Evolutionary conservation across 2,329 filamentous ascomycete species (phyloP).

Genomic region (Pseudofabraea citricarpa): DNA sequence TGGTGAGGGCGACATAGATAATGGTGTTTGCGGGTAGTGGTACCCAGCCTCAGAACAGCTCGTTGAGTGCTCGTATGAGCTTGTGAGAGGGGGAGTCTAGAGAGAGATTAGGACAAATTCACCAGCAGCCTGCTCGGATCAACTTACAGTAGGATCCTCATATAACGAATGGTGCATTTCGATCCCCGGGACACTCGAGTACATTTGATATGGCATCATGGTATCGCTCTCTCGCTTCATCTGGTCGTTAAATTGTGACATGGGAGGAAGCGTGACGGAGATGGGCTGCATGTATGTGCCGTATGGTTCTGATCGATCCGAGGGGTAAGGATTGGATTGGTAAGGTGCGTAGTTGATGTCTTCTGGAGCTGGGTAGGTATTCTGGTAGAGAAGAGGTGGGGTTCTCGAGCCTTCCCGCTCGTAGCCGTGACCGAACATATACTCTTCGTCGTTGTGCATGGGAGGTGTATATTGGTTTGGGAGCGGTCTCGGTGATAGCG

Average conservation of each 20-base stretch:
- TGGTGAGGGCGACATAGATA: constrained; percentile 69
- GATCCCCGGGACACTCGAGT: constrained; percentile 57
- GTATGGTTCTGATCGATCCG: constrained; percentile 43
- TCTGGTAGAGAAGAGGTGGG: constrained; percentile 65
- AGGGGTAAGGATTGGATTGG: constrained; percentile 47
- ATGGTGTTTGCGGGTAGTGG: constrained; percentile 63
- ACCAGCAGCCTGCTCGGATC: constrained; percentile 21
- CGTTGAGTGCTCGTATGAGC: constrained; percentile 65
- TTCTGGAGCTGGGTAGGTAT: constrained; percentile 60
- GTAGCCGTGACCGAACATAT: constrained; percentile 62
- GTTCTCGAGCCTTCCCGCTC: constrained; percentile 66
- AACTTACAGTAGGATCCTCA: constrained; percentile 66
- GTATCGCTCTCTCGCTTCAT: constrained; percentile 63
- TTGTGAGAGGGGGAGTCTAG: constrained; percentile 73
- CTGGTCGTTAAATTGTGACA: constrained; percentile 58
- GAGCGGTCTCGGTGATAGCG: constrained; percentile 34
- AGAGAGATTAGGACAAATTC: constrained; percentile 14
- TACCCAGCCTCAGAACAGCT: constrained; percentile 57
- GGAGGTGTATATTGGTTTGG: constrained; percentile 58
- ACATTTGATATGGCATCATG: constrained; percentile 60
- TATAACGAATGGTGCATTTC: constrained; percentile 61
- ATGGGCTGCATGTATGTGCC: constrained; percentile 52
- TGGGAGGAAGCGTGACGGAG: constrained; percentile 59
- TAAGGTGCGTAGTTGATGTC: constrained; percentile 58
- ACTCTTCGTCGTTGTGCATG: constrained; percentile 57